These are phyloP conservation scores for Sarcocystis neurona DNA, from an alignment of 169 alveolate genomes.

Conservation along the genomic window DNA sequence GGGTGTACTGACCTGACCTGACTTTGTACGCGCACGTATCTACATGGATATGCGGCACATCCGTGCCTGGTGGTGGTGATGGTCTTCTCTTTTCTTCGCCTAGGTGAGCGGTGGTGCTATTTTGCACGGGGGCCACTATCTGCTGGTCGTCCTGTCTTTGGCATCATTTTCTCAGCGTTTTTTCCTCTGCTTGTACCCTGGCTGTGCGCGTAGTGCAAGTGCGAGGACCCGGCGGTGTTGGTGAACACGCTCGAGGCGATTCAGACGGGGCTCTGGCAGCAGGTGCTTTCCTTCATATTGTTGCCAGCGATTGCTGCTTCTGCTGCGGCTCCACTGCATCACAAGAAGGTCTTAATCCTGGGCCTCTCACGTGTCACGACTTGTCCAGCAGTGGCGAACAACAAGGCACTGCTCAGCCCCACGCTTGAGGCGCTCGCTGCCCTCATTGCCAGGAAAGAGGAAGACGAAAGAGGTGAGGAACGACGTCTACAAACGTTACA, in stretches of 20 bases:
- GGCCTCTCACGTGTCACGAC: constrained; percentile 51
- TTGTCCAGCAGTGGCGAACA: constrained; percentile 15
- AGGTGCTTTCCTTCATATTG: constrained; percentile 17
- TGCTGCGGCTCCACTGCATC: constrained; percentile 5
- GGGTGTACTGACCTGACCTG: too few species aligned
- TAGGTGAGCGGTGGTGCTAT: too few species aligned
- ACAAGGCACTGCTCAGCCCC: constrained; percentile 7
- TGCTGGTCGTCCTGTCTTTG: too few species aligned
- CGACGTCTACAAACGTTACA: too few species aligned
- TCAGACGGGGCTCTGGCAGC: constrained; percentile 54
- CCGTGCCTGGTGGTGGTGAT: too few species aligned
- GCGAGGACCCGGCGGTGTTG: constrained; percentile 21
- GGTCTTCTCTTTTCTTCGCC: too few species aligned
- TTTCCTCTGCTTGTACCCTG: neutral
- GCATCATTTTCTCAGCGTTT: too few species aligned
- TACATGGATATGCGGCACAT: too few species aligned
- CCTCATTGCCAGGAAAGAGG: constrained; percentile 34
- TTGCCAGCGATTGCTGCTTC: constrained; percentile 23
- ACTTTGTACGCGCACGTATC: too few species aligned
- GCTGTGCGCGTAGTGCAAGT: constrained; percentile 11
- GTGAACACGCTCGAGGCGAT: constrained; percentile 42
- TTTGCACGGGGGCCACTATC: too few species aligned
- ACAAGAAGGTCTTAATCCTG: constrained; percentile 33
- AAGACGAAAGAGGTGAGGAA: constrained; percentile 20
- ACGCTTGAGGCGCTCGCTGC: constrained; percentile 36